Evolutionary conservation across 1,284 basidiomycete genomes (phyloP).

Genomic region (Irpex sp.): DNA sequence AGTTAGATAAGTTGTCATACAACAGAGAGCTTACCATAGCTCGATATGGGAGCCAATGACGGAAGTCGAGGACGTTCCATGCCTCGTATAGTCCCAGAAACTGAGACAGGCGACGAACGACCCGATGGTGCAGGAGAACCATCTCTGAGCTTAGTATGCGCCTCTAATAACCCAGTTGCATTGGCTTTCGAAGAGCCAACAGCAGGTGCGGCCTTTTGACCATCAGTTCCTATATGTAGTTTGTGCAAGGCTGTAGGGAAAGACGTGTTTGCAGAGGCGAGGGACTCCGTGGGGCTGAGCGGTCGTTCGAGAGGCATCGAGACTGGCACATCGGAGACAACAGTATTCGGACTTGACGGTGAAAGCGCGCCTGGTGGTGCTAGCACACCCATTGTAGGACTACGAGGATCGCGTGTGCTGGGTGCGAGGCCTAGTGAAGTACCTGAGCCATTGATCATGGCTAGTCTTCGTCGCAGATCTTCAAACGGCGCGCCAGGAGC

Average conservation of each 20-base stretch:
- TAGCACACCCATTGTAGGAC: slow-evolving; percentile 25
- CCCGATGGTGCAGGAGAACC: slow-evolving; percentile 64
- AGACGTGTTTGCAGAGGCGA: slow-evolving; percentile 62
- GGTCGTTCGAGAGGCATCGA: slow-evolving; percentile 43
- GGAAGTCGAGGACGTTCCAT: slow-evolving; percentile 39
- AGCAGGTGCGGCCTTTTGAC: slow-evolving; percentile 79
- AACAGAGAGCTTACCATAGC: slow-evolving; percentile 51
- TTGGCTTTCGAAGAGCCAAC: slow-evolving; percentile 75
- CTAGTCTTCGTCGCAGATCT: slow-evolving; percentile 66
- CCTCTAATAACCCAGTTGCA: slow-evolving; percentile 70
- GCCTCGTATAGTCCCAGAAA: slow-evolving; percentile 46
- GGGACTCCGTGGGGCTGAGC: slow-evolving; percentile 67
- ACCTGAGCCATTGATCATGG: slow-evolving; percentile 62
- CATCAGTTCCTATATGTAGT: slow-evolving; percentile 64
- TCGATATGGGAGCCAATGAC: slow-evolving; percentile 55
- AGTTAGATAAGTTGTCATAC: background rate
- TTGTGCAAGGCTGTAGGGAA: slow-evolving; percentile 50
- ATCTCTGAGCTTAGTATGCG: slow-evolving; percentile 59
- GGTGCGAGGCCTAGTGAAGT: slow-evolving; percentile 49
- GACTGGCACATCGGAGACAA: slow-evolving; percentile 30
- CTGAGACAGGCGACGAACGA: slow-evolving; percentile 60
- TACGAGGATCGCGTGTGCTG: slow-evolving; percentile 39
- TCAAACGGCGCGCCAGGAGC: slow-evolving; percentile 53
- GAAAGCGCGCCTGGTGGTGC: slow-evolving; percentile 22
- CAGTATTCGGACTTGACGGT: slow-evolving; percentile 25